A percentile compares a stretch with the other conserved stretches of the same genome.
These are phyloP conservation scores for Colletotrichum sidae DNA, from an alignment of 2,329 filamentous ascomycete genomes.

Conservation along the genomic window DNA sequence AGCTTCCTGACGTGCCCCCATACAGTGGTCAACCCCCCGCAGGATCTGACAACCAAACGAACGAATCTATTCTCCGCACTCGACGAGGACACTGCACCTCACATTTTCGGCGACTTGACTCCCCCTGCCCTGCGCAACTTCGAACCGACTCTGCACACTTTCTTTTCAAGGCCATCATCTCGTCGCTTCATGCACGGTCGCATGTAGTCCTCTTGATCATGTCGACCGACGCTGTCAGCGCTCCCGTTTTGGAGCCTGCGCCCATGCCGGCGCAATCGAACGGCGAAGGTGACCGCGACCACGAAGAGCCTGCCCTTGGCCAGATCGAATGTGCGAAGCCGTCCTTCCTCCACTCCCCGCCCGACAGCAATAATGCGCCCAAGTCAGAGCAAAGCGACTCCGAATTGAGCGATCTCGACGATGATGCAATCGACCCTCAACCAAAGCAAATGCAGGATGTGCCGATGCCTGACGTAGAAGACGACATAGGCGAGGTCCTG, in stretches of 20 bases:
- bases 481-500: constrained; percentile 79
- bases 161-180: constrained; percentile 11
- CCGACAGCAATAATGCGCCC: constrained; percentile 70
- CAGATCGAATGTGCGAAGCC: constrained; percentile 53
- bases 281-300: constrained; percentile 40
- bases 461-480: constrained; percentile 41
- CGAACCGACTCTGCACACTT: not conserved
- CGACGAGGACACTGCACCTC: constrained; percentile 34
- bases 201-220: constrained; percentile 62
- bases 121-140: constrained; percentile 16
- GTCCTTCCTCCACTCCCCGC: constrained; percentile 70
- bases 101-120: constrained; percentile 34
- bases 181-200: constrained; percentile 44
- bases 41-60: constrained; percentile 38
- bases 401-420: constrained; percentile 74
- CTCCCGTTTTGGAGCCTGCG: constrained; percentile 54
- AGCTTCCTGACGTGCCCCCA: constrained; percentile 16
- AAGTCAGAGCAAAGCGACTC: constrained; percentile 72
- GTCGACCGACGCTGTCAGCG: constrained; percentile 67
- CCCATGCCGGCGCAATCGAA: constrained; percentile 40
- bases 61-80: constrained; percentile 38
- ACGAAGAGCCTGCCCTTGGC: constrained; percentile 40
- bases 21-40: constrained; percentile 38
- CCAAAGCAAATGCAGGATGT: constrained; percentile 39
- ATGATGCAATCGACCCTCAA: constrained; percentile 54